These are phyloP conservation scores for Rhizopogon vesiculosus DNA, from an alignment of 768 basidiomycete genomes.

Conservation along the genomic window DNA sequence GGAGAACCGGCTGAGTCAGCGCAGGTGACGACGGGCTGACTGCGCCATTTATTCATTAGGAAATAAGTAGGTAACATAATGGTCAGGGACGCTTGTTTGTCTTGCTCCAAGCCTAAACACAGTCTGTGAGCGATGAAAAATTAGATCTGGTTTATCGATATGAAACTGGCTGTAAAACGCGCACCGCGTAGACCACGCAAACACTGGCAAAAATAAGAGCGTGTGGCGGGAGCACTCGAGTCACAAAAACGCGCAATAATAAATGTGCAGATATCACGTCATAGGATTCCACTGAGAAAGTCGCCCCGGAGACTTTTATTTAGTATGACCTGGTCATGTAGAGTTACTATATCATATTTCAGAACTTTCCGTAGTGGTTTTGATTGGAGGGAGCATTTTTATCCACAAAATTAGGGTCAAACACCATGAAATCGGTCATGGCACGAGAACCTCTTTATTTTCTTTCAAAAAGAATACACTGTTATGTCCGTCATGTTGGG, in stretches of 20 bases:
- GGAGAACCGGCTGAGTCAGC: slow-evolving; percentile 2
- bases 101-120: no score
- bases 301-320: not conserved
- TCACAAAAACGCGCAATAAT: no score
- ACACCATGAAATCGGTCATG: not conserved
- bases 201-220: no score
- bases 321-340: not conserved
- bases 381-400: not conserved
- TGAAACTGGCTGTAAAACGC: no score
- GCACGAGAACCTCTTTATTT: not conserved
- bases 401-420: not conserved
- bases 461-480: not conserved
- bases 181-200: no score
- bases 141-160: no score
- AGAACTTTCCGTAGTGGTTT: not conserved
- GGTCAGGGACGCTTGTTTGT: no score
- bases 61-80: no score
- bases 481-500: not conserved
- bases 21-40: not conserved
- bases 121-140: no score
- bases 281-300: not conserved
- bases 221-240: no score
- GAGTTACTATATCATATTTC: not conserved
- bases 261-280: no score
- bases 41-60: no score